Evolutionary conservation across 179 eudicot species (phyloP), one percentile per base, ranked within the genome.

Genomic region (Actinidia polygama): DNA sequence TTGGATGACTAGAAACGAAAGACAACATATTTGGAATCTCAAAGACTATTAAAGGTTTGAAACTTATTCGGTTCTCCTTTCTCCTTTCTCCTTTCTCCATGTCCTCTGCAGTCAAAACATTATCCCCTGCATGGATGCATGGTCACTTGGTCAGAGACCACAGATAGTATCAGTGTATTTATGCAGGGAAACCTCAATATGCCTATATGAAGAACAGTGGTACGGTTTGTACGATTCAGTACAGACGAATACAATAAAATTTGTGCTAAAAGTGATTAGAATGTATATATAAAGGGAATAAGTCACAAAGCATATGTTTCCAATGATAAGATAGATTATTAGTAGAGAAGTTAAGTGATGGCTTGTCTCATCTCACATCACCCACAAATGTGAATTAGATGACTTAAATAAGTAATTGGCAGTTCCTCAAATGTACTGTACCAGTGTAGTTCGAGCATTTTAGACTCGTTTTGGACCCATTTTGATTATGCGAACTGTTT

Each of bases 121-220:
- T 76, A 76, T 76, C 79, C n/a, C 57, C 69, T 78, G 80, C 80
- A n/a, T 21, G 18, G 18, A 77, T 46, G 67, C 19, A 58, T 77
- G 79, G 79, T 57, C 67, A 55, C 36, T 23, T 75, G 51, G 36
- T 62, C 53, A 44, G 70, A 62, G 14, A 77, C 30, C 44, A 77
- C 80, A 44, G 71, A 77, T 77, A 3, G 44, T 40, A 77, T 77
- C 40, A 61, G 55, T 19, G 7, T 1, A 55, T 0, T 10, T 21
- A 18, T 72, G 36, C 18, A 73, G 55, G 75, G 6, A 72, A 72
- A 72, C 55, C 57, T 19, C 36, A 53, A 54, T 75, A 15, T 54
- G 24, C 23, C 63, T 58, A 40, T 50, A 19, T 77, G 15, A 40
- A 77, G 40, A 61, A 78, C 19, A 61, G 40, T 59, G 80, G 80